Evolutionary conservation across 176 grass and related monocot species (phyloP).

Genomic region (Guadua angustifolia): DNA sequence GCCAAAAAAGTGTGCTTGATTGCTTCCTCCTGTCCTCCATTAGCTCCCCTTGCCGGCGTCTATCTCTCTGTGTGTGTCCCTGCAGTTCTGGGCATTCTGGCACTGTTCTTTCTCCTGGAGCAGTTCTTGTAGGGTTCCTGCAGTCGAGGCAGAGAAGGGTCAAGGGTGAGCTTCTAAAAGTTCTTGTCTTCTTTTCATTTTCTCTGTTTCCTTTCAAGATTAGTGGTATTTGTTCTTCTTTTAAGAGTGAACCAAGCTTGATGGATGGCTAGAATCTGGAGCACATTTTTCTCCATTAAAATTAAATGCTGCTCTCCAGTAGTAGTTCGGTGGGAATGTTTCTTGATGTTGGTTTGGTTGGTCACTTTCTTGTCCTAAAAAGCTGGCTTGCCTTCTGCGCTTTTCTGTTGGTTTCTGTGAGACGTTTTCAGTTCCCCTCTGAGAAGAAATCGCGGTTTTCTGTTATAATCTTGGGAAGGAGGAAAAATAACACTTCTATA

Average conservation of each 20-base stretch:
- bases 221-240: background rate
- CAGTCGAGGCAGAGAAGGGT: slow-evolving; percentile 23
- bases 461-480: background rate
- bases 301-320: background rate
- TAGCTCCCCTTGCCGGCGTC: background rate
- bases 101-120: slow-evolving; percentile 18
- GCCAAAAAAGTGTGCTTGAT: slow-evolving; percentile 25
- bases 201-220: background rate
- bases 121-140: slow-evolving; percentile 20
- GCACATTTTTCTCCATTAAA: background rate
- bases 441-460: slow-evolving; percentile 12
- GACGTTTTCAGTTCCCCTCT: slow-evolving; percentile 11
- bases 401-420: slow-evolving; percentile 34
- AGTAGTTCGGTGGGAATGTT: slow-evolving; percentile 46
- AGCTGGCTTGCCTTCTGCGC: slow-evolving; percentile 49
- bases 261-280: background rate
- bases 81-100: background rate
- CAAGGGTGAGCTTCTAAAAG: slow-evolving; percentile 2
- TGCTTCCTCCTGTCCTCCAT: slow-evolving; percentile 5
- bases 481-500: background rate
- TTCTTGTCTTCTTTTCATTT: background rate
- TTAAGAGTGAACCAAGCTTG: background rate
- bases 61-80: background rate
- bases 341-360: slow-evolving; percentile 38
- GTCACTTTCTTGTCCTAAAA: slow-evolving; percentile 56